phyloP scores from a whole-genome alignment of 208 protist species.

The Crithidia sp. region DNA sequence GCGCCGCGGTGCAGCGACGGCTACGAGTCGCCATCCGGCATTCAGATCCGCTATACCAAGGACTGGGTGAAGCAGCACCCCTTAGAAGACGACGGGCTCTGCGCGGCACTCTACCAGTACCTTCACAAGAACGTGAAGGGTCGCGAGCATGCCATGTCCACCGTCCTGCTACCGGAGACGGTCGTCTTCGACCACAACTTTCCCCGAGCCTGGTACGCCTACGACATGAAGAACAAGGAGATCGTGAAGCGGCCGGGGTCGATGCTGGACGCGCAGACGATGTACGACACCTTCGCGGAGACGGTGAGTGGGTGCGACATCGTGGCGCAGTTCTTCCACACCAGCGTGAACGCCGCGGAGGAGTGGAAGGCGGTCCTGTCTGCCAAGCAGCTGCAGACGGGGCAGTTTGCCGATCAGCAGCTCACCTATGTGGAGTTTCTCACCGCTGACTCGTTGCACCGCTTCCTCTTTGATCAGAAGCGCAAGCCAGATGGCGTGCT shows the following conservation, averaged over 20 bases:
- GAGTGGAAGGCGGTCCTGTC: conserved; percentile 45
- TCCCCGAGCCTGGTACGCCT: conserved; percentile 91
- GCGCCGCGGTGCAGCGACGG: conserved; percentile 54
- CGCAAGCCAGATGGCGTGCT: conserved; percentile 90
- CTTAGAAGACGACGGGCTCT: conserved; percentile 86
- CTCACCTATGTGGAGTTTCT: conserved; percentile 90
- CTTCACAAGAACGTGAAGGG: conserved; percentile 88
- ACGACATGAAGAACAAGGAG: conserved; percentile 80
- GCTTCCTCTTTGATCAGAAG: conserved; percentile 82
- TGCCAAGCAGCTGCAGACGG: conserved; percentile 13
- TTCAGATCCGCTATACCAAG: conserved; percentile 64
- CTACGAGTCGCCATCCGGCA: conserved; percentile 64
- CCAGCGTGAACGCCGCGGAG: conserved; percentile 49
- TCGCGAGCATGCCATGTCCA: conserved; percentile 63
- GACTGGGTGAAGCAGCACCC: conserved; percentile 84
- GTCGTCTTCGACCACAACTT: conserved; percentile 95
- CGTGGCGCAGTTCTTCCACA: conserved; percentile 90
- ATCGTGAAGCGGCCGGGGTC: conserved; percentile 82
- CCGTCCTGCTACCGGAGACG: conserved; percentile 81
- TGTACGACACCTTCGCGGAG: conserved; percentile 73
- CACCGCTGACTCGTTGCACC: conserved; percentile 66
- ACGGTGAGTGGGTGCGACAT: conserved; percentile 55
- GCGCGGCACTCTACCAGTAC: conserved; percentile 82
- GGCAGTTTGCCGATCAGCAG: conserved; percentile 38
- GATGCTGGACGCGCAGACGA: conserved; percentile 88